Evolutionary conservation across 2,329 filamentous ascomycete species (phyloP).

Genomic region (Westerdykella ornata): DNA sequence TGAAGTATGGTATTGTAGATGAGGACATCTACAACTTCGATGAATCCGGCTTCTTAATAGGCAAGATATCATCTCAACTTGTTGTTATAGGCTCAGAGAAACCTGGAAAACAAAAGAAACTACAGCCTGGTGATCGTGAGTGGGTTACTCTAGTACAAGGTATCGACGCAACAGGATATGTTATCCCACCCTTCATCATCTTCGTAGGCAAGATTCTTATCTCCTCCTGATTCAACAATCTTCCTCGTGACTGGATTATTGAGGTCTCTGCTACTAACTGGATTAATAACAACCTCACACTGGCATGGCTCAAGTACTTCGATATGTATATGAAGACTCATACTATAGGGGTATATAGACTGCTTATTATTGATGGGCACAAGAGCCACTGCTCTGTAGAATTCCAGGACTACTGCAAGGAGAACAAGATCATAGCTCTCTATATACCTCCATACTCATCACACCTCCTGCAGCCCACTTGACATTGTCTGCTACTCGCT

Average conservation of each 20-base stretch:
- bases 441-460: conserved; percentile 31
- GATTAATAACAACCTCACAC: conserved; percentile 28
- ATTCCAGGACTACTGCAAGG: conserved; percentile 30
- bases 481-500: conserved; percentile 33
- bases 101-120: conserved; percentile 10
- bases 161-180: conserved; percentile 3
- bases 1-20: conserved; percentile 9
- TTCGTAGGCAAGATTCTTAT: not conserved
- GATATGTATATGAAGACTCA: conserved; percentile 20
- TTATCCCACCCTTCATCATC: conserved; percentile 16
- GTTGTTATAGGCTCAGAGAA: conserved; percentile 22
- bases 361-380: conserved; percentile 36
- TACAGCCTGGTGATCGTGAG: conserved; percentile 24
- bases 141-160: conserved; percentile 19
- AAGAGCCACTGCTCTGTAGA: conserved; percentile 25
- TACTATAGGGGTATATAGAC: conserved; percentile 20
- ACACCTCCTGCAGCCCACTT: conserved; percentile 34
- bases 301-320: conserved; percentile 33
- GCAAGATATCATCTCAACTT: conserved; percentile 17
- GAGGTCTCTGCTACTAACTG: conserved; percentile 25
- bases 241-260: conserved; percentile 23
- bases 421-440: conserved; percentile 34
- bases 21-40: conserved; percentile 17
- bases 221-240: not conserved
- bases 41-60: conserved; percentile 31